Evolutionary conservation across 1,284 basidiomycete species (phyloP).

Genomic region (Boletellus deceptivus): DNA sequence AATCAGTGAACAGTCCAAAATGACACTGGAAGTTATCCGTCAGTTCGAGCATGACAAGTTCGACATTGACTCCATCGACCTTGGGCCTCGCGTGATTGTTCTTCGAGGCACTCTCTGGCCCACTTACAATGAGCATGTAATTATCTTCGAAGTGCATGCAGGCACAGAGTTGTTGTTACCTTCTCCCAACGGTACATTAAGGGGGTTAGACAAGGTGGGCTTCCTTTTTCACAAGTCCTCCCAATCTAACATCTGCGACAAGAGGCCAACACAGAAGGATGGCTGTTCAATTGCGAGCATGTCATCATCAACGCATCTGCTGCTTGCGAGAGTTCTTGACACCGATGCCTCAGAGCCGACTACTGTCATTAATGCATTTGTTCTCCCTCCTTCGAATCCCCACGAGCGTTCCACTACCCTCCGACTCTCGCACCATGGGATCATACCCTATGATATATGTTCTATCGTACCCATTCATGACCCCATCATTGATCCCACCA

Average conservation of each 20-base stretch:
- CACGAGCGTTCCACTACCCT: neutral
- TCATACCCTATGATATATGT: constrained; percentile 1
- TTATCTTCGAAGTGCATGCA: constrained; percentile 17
- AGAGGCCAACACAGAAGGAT: no score
- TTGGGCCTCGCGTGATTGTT: constrained; percentile 3
- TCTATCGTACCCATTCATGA: no score
- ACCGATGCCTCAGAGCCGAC: constrained; percentile 14
- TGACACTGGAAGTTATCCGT: constrained; percentile 14
- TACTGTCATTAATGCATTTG: constrained; percentile 12
- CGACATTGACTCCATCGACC: constrained; percentile 2
- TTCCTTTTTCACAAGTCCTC: neutral
- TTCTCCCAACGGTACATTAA: neutral
- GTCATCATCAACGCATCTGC: no score
- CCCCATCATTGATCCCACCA: no score
- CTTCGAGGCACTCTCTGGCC: constrained; percentile 10
- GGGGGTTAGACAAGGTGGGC: neutral
- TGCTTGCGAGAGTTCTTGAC: constrained; percentile 12
- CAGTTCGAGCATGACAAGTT: constrained; percentile 7
- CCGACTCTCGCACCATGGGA: constrained; percentile 7
- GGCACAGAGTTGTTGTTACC: constrained; percentile 5
- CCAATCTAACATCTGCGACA: no score
- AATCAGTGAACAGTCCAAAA: neutral
- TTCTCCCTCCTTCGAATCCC: constrained; percentile 3
- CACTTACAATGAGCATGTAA: neutral
- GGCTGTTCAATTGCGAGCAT: no score